phyloP scores from a whole-genome alignment of 2,329 filamentous ascomycete species.

The Monilinia aucupariae region DNA sequence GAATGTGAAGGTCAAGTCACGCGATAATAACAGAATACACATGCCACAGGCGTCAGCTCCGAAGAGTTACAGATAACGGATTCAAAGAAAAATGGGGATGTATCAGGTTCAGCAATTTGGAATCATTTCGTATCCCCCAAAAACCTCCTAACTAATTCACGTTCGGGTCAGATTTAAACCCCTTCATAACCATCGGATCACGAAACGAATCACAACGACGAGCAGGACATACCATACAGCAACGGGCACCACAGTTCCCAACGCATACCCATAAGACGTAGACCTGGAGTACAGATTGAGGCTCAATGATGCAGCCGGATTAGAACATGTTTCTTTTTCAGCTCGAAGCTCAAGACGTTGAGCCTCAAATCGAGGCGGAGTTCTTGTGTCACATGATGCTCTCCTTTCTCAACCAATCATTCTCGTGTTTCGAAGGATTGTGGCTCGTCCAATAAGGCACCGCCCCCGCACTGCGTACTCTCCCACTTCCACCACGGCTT shows the following conservation, averaged over 20 bases:
- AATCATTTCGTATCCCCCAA: background rate
- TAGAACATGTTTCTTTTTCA: background rate
- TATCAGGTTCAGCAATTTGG: background rate
- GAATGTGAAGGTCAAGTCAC: background rate
- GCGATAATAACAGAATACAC: background rate
- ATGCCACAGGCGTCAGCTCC: background rate
- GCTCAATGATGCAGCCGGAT: background rate
- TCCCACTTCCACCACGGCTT: background rate
- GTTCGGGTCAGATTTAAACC: background rate
- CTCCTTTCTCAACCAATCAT: background rate
- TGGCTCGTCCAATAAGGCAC: constrained; percentile 3
- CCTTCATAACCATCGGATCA: background rate
- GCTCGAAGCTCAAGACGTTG: background rate
- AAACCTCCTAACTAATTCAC: too few species aligned
- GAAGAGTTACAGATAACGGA: background rate
- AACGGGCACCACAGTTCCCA: background rate
- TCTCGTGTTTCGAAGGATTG: background rate
- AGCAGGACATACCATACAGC: background rate
- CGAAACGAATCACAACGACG: background rate
- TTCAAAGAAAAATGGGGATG: background rate
- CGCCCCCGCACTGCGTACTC: background rate
- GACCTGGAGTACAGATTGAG: background rate
- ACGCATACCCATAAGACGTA: background rate
- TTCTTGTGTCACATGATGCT: constrained; percentile 2
- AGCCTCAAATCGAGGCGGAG: constrained; percentile 7